Conservation (phyloP, 2,329 filamentous ascomycete species). For the Gremmenia infestans region DNA sequence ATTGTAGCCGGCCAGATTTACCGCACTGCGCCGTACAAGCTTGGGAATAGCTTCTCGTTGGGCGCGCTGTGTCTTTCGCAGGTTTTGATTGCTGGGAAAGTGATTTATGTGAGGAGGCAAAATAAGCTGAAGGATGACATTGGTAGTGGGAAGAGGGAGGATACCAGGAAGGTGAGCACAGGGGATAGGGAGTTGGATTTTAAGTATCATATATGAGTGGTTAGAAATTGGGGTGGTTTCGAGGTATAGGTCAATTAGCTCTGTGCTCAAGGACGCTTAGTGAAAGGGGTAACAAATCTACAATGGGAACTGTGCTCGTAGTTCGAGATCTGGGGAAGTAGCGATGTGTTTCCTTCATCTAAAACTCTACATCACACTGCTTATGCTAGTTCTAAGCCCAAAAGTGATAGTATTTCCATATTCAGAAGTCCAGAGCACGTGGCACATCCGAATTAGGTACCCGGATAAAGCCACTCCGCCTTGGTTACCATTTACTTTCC, state of each 20-base stretch:
- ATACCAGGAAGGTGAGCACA: slow-evolving; percentile 40
- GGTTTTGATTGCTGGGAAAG: slow-evolving; percentile 36
- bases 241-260: not conserved
- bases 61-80: slow-evolving; percentile 14
- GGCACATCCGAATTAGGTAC: too few species aligned
- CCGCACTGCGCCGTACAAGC: slow-evolving; percentile 19
- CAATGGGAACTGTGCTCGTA: not conserved
- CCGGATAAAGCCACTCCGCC: too few species aligned
- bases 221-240: not conserved
- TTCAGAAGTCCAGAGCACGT: too few species aligned
- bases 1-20: slow-evolving; percentile 33
- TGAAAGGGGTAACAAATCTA: not conserved
- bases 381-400: too few species aligned
- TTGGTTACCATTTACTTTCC: too few species aligned
- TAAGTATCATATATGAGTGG: slow-evolving; percentile 36
- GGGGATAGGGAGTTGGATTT: slow-evolving; percentile 45
- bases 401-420: too few species aligned
- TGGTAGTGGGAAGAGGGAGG: slow-evolving; percentile 37
- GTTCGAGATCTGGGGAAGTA: not conserved
- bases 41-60: slow-evolving; percentile 21
- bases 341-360: not conserved
- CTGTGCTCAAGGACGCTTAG: not conserved
- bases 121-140: slow-evolving; percentile 38
- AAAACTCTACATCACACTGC: not conserved
- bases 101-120: slow-evolving; percentile 38